Percentiles rank a stretch among this genome's conserved stretches.
phyloP scores from a whole-genome alignment of 2,329 filamentous ascomycete genomes.

The Tolypocladium album region DNA sequence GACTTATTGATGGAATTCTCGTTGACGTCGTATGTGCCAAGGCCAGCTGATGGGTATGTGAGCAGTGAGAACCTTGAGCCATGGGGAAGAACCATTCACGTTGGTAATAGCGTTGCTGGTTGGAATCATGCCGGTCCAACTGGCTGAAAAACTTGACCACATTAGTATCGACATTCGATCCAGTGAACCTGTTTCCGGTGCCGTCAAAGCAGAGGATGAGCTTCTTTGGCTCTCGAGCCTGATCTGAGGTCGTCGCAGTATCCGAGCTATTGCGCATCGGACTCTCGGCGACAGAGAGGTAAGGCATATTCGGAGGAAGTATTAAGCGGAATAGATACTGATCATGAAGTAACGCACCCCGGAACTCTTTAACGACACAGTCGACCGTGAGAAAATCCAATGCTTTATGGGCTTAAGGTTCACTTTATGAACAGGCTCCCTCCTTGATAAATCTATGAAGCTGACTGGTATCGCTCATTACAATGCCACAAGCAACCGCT shows the following conservation, averaged over 20 bases:
- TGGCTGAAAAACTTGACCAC: constrained; percentile 39
- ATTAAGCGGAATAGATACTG: not conserved
- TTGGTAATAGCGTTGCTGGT: constrained; percentile 40
- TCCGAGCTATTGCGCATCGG: not conserved
- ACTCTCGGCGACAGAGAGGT: not conserved
- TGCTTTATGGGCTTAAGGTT: not conserved
- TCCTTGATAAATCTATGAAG: not conserved
- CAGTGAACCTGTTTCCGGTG: constrained; percentile 34
- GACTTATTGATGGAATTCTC: constrained; percentile 29
- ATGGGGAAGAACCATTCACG: constrained; percentile 16
- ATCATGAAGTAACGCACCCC: not conserved
- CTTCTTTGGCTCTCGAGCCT: constrained; percentile 20
- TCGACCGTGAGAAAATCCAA: not conserved
- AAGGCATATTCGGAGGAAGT: not conserved
- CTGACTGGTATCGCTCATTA: not conserved
- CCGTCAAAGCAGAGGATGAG: constrained; percentile 38
- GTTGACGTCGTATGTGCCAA: constrained; percentile 36
- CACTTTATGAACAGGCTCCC: not conserved
- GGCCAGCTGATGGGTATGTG: constrained; percentile 25
- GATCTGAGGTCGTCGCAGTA: not conserved
- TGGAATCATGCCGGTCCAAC: constrained; percentile 30
- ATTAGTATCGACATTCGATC: constrained; percentile 39
- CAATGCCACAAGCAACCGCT: not conserved
- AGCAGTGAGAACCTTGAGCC: not conserved
- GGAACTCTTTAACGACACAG: not conserved